phyloP scores from a whole-genome alignment of 176 grass and related monocot species.

The Musa acuminata region DNA sequence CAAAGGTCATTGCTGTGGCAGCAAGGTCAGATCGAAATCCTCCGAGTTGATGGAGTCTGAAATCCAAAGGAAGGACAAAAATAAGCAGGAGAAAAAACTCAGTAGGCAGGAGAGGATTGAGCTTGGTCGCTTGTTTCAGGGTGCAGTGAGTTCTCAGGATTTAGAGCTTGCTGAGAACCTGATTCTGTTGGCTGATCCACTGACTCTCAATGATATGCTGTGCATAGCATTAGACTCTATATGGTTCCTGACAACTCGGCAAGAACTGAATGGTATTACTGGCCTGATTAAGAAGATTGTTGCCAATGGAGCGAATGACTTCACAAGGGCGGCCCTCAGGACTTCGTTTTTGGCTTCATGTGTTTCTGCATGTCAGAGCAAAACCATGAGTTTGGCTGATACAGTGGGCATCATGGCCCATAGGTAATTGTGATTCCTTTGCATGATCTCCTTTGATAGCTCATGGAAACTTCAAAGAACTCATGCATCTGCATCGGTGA shows the following conservation, averaged over 20 bases:
- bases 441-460: background rate
- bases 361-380: conserved; percentile 80
- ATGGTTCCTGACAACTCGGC: conserved; percentile 71
- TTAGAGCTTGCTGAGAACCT: conserved; percentile 52
- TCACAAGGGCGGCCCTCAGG: conserved; percentile 70
- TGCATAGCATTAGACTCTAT: conserved; percentile 77
- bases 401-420: conserved; percentile 83
- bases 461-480: background rate
- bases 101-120: conserved; percentile 65
- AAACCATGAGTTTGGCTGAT: conserved; percentile 57
- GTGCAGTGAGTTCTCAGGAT: conserved; percentile 51
- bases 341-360: conserved; percentile 88
- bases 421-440: conserved; percentile 35
- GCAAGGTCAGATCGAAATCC: conserved; percentile 48
- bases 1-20: conserved; percentile 18
- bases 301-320: conserved; percentile 59
- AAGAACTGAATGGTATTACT: conserved; percentile 54
- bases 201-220: conserved; percentile 78
- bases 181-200: conserved; percentile 45
- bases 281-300: conserved; percentile 79
- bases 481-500: background rate
- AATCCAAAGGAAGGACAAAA: conserved; percentile 28
- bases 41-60: conserved; percentile 58
- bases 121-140: conserved; percentile 63
- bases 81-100: conserved; percentile 61